phyloP scores from a whole-genome alignment of 768 basidiomycete species.

The Cystofilobasidium capitatum region DNA sequence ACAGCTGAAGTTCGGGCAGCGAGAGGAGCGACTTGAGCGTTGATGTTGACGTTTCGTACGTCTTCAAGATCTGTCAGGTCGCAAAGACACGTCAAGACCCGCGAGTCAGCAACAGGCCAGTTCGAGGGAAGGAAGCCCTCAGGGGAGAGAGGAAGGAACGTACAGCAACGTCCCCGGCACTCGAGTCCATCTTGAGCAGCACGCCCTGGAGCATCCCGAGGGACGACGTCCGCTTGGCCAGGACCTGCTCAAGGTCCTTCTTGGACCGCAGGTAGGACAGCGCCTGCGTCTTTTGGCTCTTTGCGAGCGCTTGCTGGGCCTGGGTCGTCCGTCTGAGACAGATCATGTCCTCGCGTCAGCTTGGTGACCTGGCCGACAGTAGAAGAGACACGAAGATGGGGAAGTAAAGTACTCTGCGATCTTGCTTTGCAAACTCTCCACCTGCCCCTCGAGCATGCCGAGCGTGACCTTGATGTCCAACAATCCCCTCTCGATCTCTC shows the following conservation, averaged over 20 bases:
- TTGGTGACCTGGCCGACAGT: neutral
- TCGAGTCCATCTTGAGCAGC: slow-evolving; percentile 69
- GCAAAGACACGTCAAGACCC: neutral
- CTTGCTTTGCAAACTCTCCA: slow-evolving; percentile 57
- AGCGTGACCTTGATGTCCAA: slow-evolving; percentile 69
- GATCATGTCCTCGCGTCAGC: neutral
- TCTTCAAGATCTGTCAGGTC: slow-evolving; percentile 60
- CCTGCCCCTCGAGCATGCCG: slow-evolving; percentile 55
- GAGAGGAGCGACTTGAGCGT: slow-evolving; percentile 67
- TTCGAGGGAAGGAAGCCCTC: neutral
- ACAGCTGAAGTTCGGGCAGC: slow-evolving; percentile 69
- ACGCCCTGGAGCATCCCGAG: slow-evolving; percentile 66
- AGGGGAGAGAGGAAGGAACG: slow-evolving; percentile 23
- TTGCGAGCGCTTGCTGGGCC: slow-evolving; percentile 55
- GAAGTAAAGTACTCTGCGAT: slow-evolving; percentile 55
- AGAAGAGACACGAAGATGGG: accelerated
- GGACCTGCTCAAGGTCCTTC: slow-evolving; percentile 68
- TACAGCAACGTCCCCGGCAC: slow-evolving; percentile 83
- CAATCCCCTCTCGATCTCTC: slow-evolving; percentile 70
- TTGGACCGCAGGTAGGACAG: slow-evolving; percentile 66
- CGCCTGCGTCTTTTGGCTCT: slow-evolving; percentile 64
- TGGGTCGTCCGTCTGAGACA: slow-evolving; percentile 54
- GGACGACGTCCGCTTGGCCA: slow-evolving; percentile 63
- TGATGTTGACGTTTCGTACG: slow-evolving; percentile 70
- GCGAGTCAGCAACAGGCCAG: slow-evolving; percentile 6